phyloP scores from a whole-genome alignment of 2,329 filamentous ascomycete genomes.

The Simplicillium sp. region DNA sequence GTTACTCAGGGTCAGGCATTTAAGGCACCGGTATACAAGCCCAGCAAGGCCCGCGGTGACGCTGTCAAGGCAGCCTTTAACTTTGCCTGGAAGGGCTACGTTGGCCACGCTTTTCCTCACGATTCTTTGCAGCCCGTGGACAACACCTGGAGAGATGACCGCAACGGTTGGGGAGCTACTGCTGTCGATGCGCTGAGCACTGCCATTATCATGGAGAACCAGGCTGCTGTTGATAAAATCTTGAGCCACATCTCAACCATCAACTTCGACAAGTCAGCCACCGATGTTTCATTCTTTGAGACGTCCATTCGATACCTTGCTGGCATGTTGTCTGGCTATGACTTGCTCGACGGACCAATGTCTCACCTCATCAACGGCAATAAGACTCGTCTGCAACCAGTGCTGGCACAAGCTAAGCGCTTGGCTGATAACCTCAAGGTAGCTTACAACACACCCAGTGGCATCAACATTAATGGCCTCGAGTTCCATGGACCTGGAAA shows the following conservation, averaged over 20 bases:
- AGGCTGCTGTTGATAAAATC: slow-evolving; percentile 57
- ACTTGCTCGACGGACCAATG: slow-evolving; percentile 58
- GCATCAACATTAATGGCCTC: slow-evolving; percentile 61
- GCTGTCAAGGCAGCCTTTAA: slow-evolving; percentile 58
- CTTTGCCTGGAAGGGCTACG: slow-evolving; percentile 60
- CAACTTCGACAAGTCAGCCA: slow-evolving; percentile 40
- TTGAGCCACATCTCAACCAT: slow-evolving; percentile 57
- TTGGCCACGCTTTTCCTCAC: slow-evolving; percentile 60
- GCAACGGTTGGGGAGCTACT: slow-evolving; percentile 73
- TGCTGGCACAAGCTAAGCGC: slow-evolving; percentile 49
- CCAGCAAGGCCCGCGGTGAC: slow-evolving; percentile 32
- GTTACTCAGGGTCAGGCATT: neutral
- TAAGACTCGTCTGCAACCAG: slow-evolving; percentile 13
- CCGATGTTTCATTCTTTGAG: slow-evolving; percentile 65
- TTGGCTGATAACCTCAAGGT: slow-evolving; percentile 64
- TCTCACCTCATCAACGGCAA: slow-evolving; percentile 30
- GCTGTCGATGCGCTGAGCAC: slow-evolving; percentile 71
- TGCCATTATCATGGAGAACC: slow-evolving; percentile 62
- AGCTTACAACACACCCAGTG: slow-evolving; percentile 63
- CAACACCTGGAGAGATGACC: slow-evolving; percentile 54
- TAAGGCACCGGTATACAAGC: neutral
- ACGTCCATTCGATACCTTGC: slow-evolving; percentile 77
- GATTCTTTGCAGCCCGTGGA: slow-evolving; percentile 63
- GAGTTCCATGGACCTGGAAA: slow-evolving; percentile 1
- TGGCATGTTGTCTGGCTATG: slow-evolving; percentile 65